These are phyloP conservation scores for Lepidium sativum DNA, from an alignment of 345 rosid species.

Conservation along the genomic window DNA sequence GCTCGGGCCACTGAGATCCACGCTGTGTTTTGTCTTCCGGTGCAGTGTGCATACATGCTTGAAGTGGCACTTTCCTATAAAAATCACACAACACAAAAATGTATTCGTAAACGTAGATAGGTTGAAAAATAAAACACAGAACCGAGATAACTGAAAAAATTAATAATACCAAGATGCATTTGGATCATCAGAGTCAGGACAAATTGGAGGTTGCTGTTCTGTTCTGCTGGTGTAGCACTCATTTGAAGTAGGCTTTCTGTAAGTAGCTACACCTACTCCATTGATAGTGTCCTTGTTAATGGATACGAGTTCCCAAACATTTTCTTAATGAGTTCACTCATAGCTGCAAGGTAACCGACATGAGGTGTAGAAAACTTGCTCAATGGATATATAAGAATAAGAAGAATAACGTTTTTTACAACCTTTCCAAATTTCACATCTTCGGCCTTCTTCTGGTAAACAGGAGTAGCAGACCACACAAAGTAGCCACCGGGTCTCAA, in stretches of 20 bases:
- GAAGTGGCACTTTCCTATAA: conserved; percentile 73
- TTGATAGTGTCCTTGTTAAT: conserved; percentile 61
- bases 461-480: conserved; percentile 98
- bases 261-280: conserved; percentile 69
- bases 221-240: conserved; percentile 75
- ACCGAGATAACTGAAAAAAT: neutral
- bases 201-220: conserved; percentile 63
- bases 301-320: conserved; percentile 86
- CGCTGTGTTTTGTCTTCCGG: conserved; percentile 54
- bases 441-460: conserved; percentile 66
- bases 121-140: neutral
- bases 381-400: neutral
- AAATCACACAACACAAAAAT: conserved; percentile 1
- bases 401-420: neutral
- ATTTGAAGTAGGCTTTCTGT: conserved; percentile 69
- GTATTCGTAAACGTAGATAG: neutral
- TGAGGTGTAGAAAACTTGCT: conserved; percentile 18
- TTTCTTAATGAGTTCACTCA: conserved; percentile 61
- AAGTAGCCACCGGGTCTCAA: conserved; percentile 88
- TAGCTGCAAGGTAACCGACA: conserved; percentile 48
- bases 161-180: conserved; percentile 76
- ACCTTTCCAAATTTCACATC: conserved; percentile 96
- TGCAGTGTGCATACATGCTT: conserved; percentile 83
- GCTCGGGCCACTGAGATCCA: conserved; percentile 92
- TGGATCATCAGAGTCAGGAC: conserved; percentile 74